These are phyloP conservation scores for Ballota nigra DNA, from an alignment of 257 asterid genomes.

Conservation along the genomic window DNA sequence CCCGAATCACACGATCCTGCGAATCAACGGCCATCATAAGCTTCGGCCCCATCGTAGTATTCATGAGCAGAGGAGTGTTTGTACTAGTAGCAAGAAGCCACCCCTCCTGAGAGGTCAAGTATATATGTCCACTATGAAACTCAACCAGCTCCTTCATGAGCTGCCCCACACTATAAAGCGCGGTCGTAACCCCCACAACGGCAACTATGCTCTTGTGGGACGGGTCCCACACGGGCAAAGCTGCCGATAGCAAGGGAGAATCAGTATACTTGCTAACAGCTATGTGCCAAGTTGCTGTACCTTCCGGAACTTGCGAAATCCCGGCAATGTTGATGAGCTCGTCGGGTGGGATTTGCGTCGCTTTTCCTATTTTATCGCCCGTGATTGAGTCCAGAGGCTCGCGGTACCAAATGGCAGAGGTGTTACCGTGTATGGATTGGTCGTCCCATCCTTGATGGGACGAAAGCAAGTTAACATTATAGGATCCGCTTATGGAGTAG, in stretches of 20 bases:
- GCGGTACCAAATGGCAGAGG: conserved; percentile 77
- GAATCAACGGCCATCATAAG: conserved; percentile 83
- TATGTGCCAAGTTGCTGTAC: conserved; percentile 89
- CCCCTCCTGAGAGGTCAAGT: conserved; percentile 88
- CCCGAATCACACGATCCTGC: conserved; percentile 57
- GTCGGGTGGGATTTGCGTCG: conserved; percentile 63
- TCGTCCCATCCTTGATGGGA: conserved; percentile 83
- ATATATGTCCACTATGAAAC: conserved; percentile 85
- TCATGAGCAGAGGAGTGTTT: conserved; percentile 60
- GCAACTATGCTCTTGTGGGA: conserved; percentile 67
- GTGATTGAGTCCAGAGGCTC: conserved; percentile 76
- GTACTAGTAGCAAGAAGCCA: conserved; percentile 93
- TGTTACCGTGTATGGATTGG: conserved; percentile 63
- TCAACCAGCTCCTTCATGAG: conserved; percentile 90
- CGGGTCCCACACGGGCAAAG: conserved; percentile 88
- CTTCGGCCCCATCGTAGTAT: conserved; percentile 59
- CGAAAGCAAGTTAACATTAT: conserved; percentile 39
- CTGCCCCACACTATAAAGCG: conserved; percentile 87
- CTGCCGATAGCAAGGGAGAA: conserved; percentile 88
- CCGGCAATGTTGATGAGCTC: conserved; percentile 87
- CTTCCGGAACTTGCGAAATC: conserved; percentile 88
- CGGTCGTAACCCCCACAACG: conserved; percentile 90
- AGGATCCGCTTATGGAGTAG: conserved; percentile 58
- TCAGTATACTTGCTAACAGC: conserved; percentile 86
- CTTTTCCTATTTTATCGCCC: conserved; percentile 65